Evolutionary conservation across 1,139 yeast species (phyloP), one percentile per base, ranked within the genome.

Genomic region (Kluyveromyces sp.): DNA sequence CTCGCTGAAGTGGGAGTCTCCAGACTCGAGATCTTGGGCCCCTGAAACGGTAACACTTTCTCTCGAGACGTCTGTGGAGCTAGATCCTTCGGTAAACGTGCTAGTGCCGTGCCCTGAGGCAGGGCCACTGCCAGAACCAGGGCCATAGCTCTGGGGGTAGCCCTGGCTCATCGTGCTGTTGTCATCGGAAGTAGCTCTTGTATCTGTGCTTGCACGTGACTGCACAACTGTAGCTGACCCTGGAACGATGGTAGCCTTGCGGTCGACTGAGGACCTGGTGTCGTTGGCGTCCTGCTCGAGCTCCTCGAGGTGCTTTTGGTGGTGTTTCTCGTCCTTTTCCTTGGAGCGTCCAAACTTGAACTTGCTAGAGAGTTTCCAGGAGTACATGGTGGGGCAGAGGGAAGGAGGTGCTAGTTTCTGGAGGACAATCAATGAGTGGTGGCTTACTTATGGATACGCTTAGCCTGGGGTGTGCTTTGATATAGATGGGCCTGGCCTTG

Each of bases 331-430:
- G 42, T 58, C 47, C 41, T 60, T 64, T 31, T 61, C 64, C 42
- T 61, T 60, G 29, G 60, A 53, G 39, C 57, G 57, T 5, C 67
- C 67, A 49, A 61, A 61, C 45, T 56, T 59, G 48, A 61, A 61
- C 48, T 59, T 61, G 33, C 42, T 46, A 32, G 62, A 51, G 36
- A 58, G 54, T 50, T 61, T 61, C 65, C 64, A 61, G 26, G 61
- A 58, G 43, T 59, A 60, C 64, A 61, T 60, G 28, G 26, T 25
- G n/a, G n/a, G n/a, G n/a, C n/a, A n/a, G n/a, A n/a, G n/a, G n/a
- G n/a, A n/a, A n/a, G n/a, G n/a, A n/a, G n/a, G n/a, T n/a, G n/a
- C n/a, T n/a, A n/a, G n/a, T n/a, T n/a, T n/a, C n/a, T n/a, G n/a
- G n/a, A n/a, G n/a, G n/a, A n/a, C n/a, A n/a, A n/a, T n/a, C n/a